Conservation (phyloP, 2,329 filamentous ascomycete genomes). For the Fusarium sp. region DNA sequence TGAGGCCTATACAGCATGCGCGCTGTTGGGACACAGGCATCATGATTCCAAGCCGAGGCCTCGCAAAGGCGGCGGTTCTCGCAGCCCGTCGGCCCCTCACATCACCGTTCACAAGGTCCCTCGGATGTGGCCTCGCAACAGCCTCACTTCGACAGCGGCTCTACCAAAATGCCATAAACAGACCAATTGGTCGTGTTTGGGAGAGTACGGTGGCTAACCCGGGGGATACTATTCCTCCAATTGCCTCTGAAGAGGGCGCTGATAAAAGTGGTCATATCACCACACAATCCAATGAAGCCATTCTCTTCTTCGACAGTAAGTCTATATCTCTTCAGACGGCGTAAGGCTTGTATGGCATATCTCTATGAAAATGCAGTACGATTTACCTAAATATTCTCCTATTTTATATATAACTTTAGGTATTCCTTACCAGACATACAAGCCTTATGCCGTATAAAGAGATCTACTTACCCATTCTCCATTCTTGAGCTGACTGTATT, state of each 20-base stretch:
- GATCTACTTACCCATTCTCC: too few relatives aligned
- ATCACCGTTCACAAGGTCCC: constrained; percentile 5
- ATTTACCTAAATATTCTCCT: too few relatives aligned
- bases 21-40: constrained; percentile 9
- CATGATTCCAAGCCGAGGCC: constrained; percentile 47
- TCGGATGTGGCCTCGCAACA: constrained; percentile 18
- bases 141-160: constrained; percentile 21
- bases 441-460: too few relatives aligned
- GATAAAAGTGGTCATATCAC: constrained; percentile 84
- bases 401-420: too few relatives aligned
- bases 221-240: constrained; percentile 12
- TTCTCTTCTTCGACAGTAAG: constrained; percentile 91
- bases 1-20: constrained; percentile 25
- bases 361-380: too few relatives aligned
- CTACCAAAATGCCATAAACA: not conserved
- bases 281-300: constrained; percentile 79
- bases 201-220: constrained; percentile 40
- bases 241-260: constrained; percentile 55
- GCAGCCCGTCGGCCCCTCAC: constrained; percentile 37
- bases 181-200: constrained; percentile 37
- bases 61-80: constrained; percentile 39
- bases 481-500: not conserved
- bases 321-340: not conserved
- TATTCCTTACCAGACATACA: too few relatives aligned
- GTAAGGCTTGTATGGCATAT: too few relatives aligned